Evolutionary conservation across 495 filamentous ascomycete species (phyloP), one percentile per base, ranked within the genome.

Genomic region (Xylaria sp.): DNA sequence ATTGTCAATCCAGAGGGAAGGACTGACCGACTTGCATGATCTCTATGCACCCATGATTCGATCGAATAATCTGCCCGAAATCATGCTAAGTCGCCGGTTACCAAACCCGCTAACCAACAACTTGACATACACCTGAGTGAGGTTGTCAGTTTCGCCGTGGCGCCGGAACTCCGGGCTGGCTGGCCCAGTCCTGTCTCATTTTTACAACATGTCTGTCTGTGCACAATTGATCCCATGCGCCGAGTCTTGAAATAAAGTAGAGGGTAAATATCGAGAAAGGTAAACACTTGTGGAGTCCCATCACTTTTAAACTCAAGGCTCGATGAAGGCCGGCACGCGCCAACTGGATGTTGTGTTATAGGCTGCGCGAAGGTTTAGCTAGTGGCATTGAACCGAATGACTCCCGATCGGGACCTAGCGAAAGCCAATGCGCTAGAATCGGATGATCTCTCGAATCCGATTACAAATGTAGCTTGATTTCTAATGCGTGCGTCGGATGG

Each of bases 401-500:
- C 12, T 29, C 4, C 24, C 24, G 9, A 29, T 24, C 11, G 17
- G 50, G 21, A 15, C 21, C 14, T 11, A 26, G 11, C 3, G 24
- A 3, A 26, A 14, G 48, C 26, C 24, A 17, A 55, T 31, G 26
- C 4, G 5, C 4, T 31, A 31, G 1, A 5, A 55, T 55, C 66
- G 53, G 55, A 46, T 33, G 41, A 48, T 68, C 17, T 58, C 21
- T 48, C 7, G 52, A 46, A 3, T 4, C 35, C 35, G 52, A 68
- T 68, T 68, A 68, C 66, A 68, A 68, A 68, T 68, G 48, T 58
- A 21, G 33, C n/a, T 61, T 68, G 66, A 68, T 68, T 68, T 58
- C 52, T 68, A 68, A 68, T 68, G 66, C 53, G 37, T 59, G 15
- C 11, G 15, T n/a, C 40, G 19, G 50, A 59, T 35, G 50, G 50